Conservation (phyloP, 2,329 filamentous ascomycete genomes). For the Alternaria incomplexa region DNA sequence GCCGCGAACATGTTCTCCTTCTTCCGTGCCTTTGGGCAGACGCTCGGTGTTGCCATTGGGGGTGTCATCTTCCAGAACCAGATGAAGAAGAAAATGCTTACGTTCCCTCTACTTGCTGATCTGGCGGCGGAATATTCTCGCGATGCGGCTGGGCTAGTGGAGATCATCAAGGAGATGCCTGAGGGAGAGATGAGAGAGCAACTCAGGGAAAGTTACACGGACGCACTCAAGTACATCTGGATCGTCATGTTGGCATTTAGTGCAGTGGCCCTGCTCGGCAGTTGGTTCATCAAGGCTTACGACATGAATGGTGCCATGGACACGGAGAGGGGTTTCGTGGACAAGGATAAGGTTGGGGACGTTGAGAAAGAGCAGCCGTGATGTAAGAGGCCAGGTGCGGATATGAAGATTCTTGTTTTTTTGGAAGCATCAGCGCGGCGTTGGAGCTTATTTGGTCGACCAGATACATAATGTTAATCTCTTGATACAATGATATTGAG, state of each 20-base stretch:
- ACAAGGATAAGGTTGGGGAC: constrained; percentile 42
- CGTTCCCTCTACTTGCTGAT: constrained; percentile 56
- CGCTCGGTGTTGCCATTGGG: constrained; percentile 69
- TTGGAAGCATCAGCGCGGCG: constrained; percentile 9
- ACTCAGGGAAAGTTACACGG: constrained; percentile 57
- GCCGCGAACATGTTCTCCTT: constrained; percentile 71
- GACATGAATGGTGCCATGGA: constrained; percentile 55
- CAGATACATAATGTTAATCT: neutral
- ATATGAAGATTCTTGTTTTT: neutral
- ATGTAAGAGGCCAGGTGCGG: neutral
- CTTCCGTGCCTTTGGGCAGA: constrained; percentile 68
- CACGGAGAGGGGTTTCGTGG: constrained; percentile 57
- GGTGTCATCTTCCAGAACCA: constrained; percentile 74
- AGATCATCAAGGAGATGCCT: constrained; percentile 63
- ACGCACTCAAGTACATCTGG: constrained; percentile 63
- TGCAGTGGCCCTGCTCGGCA: constrained; percentile 58
- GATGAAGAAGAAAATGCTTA: constrained; percentile 59
- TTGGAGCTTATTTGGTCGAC: neutral
- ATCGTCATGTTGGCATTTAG: constrained; percentile 62
- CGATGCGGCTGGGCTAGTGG: constrained; percentile 65
- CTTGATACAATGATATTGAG: neutral
- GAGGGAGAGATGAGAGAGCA: constrained; percentile 54
- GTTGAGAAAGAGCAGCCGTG: constrained; percentile 18
- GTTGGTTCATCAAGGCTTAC: constrained; percentile 58
- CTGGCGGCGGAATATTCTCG: constrained; percentile 59